Evolutionary conservation across 208 protist genomes (phyloP).

Genomic region (Acanthamoeba sp.): DNA sequence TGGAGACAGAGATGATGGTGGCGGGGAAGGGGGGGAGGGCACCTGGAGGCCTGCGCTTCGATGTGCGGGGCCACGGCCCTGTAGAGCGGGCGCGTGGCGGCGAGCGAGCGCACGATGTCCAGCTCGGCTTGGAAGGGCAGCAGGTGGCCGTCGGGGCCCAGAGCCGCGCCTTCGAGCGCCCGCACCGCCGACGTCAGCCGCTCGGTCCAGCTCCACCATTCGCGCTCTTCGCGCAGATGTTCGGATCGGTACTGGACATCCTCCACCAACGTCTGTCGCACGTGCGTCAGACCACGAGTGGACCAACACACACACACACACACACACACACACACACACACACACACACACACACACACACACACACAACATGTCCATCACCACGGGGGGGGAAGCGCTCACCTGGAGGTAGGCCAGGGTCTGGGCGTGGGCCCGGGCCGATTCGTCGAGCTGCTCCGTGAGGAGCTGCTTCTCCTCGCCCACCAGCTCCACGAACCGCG

Average conservation of each 20-base stretch:
- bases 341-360: background rate
- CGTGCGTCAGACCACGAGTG: no score
- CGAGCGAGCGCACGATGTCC: slow-evolving; percentile 11
- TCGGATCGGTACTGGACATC: background rate
- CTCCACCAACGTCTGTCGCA: background rate
- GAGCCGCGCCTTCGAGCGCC: slow-evolving; percentile 6
- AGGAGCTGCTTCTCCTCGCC: slow-evolving; percentile 16
- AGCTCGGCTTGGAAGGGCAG: background rate
- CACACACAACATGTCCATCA: background rate
- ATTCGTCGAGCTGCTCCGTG: background rate
- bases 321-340: background rate
- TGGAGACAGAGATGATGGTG: no score
- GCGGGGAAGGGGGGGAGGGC: background rate
- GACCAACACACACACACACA: background rate
- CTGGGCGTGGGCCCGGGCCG: background rate
- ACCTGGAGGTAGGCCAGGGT: slow-evolving; percentile 26
- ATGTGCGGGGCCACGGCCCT: slow-evolving; percentile 9
- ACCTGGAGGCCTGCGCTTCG: background rate
- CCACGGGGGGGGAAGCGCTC: background rate
- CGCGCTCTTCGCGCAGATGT: background rate
- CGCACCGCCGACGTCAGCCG: background rate
- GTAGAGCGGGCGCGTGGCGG: background rate
- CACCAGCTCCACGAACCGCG: slow-evolving; percentile 28
- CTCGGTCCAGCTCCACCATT: slow-evolving; percentile 18
- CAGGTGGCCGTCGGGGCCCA: background rate